Percentiles rank a stretch among this genome's conserved stretches.
These are phyloP conservation scores for Breviolum minutum DNA, from an alignment of 73 alveolate species.

Conservation along the genomic window DNA sequence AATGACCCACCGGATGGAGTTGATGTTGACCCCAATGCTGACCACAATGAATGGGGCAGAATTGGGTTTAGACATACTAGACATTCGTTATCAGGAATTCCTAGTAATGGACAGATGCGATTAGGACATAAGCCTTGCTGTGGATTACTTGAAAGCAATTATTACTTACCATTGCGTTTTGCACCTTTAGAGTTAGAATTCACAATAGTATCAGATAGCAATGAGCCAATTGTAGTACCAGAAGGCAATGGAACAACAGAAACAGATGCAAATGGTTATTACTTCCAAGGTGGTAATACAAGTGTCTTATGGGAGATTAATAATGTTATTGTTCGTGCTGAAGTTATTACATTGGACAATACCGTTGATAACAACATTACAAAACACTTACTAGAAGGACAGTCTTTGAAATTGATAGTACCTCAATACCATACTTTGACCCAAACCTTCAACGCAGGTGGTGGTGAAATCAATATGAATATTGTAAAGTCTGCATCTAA, in stretches of 20 bases:
- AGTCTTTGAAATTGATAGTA: neutral
- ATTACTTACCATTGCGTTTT: no score
- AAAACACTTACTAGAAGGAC: neutral
- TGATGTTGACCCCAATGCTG: neutral
- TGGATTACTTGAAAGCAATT: no score
- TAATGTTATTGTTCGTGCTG: no score
- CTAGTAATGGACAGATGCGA: neutral
- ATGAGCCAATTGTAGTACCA: no score
- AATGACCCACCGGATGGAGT: neutral
- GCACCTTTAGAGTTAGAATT: no score
- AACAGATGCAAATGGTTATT: no score
- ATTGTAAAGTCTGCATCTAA: conserved; percentile 9
- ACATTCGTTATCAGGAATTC: neutral
- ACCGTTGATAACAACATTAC: conserved; percentile 4
- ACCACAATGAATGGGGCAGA: neutral
- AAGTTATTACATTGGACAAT: no score
- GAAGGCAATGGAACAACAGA: no score
- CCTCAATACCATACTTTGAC: neutral
- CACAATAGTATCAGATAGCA: no score
- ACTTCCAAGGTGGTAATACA: no score
- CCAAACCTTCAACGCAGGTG: neutral
- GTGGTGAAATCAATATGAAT: conserved; percentile 27
- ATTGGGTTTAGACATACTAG: conserved; percentile 1
- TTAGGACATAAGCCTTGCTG: neutral
- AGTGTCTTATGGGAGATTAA: no score